A percentile compares a stretch with the other conserved stretches of the same genome.
These are phyloP conservation scores for Suillus tomentosus DNA, from an alignment of 768 basidiomycete genomes.

Conservation along the genomic window DNA sequence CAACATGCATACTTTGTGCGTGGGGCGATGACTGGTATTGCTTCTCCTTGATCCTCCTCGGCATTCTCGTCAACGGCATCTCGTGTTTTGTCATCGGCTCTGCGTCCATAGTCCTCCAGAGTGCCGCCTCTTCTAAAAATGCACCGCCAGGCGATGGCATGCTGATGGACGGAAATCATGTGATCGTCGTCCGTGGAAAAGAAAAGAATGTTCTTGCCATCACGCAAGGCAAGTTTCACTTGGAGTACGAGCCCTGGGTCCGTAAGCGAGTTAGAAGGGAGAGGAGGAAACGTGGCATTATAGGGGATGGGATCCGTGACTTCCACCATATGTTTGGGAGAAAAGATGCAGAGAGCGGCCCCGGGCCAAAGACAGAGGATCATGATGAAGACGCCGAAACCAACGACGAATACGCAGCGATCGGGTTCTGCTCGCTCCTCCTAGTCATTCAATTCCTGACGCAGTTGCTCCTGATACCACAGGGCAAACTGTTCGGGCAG, in stretches of 20 bases:
- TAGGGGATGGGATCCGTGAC: neutral
- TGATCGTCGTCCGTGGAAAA: constrained; percentile 20
- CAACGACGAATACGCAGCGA: constrained; percentile 13
- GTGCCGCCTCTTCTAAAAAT: constrained; percentile 11
- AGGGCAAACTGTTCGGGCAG: constrained; percentile 26
- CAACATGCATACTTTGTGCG: constrained; percentile 26
- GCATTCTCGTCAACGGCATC: constrained; percentile 33
- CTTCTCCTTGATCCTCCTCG: constrained; percentile 31
- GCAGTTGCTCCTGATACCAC: constrained; percentile 27
- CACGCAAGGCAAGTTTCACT: constrained; percentile 21
- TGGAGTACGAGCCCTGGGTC: constrained; percentile 21
- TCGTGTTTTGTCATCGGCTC: constrained; percentile 29
- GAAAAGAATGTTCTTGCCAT: constrained; percentile 21
- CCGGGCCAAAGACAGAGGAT: neutral
- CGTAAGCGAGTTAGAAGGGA: constrained; percentile 13
- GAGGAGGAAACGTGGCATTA: neutral
- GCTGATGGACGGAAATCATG: constrained; percentile 11
- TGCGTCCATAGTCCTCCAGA: constrained; percentile 14
- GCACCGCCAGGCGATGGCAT: constrained; percentile 22
- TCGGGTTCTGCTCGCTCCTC: constrained; percentile 21
- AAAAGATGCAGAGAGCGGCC: constrained; percentile 9
- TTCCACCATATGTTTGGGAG: neutral
- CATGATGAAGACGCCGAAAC: constrained; percentile 9
- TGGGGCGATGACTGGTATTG: constrained; percentile 32
- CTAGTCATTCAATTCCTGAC: constrained; percentile 23